phyloP scores from a whole-genome alignment of 768 basidiomycete genomes.

The Ephemerocybe angulata region DNA sequence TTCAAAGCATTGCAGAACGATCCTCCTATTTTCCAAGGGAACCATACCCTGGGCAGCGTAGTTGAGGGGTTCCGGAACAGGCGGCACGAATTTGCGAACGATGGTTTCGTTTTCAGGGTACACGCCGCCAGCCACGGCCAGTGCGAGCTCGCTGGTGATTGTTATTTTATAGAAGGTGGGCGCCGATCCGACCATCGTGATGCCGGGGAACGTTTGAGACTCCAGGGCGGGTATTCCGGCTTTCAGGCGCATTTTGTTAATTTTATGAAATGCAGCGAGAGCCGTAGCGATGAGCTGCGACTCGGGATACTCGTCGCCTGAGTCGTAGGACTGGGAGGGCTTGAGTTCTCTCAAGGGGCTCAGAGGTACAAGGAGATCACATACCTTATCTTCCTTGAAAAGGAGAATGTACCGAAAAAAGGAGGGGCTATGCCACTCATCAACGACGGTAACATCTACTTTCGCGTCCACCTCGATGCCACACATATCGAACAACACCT shows the following conservation, averaged over 20 bases:
- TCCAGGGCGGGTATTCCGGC: background rate
- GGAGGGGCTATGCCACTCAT: slow-evolving; percentile 3
- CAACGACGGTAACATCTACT: slow-evolving; percentile 23
- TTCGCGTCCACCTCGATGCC: background rate
- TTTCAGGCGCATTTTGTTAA: slow-evolving; percentile 14
- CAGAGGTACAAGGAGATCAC: background rate
- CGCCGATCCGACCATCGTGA: slow-evolving; percentile 12
- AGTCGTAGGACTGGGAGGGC: background rate
- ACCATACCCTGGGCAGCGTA: slow-evolving; percentile 20
- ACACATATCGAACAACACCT: background rate
- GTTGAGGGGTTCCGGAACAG: slow-evolving; percentile 10
- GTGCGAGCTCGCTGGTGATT: slow-evolving; percentile 15
- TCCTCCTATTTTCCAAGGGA: slow-evolving; percentile 20
- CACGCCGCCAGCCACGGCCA: slow-evolving; percentile 8
- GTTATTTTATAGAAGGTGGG: slow-evolving; percentile 16
- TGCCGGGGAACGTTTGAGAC: slow-evolving; percentile 10
- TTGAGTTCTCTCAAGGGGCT: background rate
- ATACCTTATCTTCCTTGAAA: slow-evolving; percentile 19
- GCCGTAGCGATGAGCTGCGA: slow-evolving; percentile 29
- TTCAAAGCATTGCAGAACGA: slow-evolving; percentile 22
- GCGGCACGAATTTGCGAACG: slow-evolving; percentile 16
- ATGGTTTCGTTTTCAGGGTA: slow-evolving; percentile 17
- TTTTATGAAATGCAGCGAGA: slow-evolving; percentile 29
- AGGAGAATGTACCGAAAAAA: slow-evolving; percentile 20
- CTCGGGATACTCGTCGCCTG: background rate